Conservation (phyloP, 345 rosid species). For the Acer negundo region DNA sequence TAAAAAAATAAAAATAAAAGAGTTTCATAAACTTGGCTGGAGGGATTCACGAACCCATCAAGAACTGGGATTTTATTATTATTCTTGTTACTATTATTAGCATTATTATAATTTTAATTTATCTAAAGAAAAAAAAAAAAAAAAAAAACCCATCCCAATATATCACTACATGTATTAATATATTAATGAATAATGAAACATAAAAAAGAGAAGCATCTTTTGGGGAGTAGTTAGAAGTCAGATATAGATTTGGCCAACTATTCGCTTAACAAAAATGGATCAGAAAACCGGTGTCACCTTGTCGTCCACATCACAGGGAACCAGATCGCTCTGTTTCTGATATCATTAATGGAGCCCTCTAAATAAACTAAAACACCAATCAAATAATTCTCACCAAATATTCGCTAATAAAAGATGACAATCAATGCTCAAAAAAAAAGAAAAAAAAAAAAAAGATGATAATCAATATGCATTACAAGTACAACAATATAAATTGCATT, state of each 20-base stretch:
- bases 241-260: conserved; percentile 44
- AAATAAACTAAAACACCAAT: background rate
- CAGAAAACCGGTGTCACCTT: conserved; percentile 19
- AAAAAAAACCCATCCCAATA: no score
- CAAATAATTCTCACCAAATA: background rate
- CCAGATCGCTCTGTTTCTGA: conserved; percentile 15
- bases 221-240: conserved; percentile 39
- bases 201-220: conserved; percentile 19
- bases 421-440: no score
- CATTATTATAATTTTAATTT: background rate
- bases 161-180: background rate
- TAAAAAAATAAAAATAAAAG: no score
- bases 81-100: no score
- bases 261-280: conserved; percentile 1
- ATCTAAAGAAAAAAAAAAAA: background rate
- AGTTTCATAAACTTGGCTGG: background rate
- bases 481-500: background rate
- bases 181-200: background rate
- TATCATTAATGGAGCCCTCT: background rate
- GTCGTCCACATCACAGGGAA: conserved; percentile 20
- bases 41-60: background rate
- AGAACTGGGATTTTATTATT: background rate
- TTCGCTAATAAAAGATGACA: background rate
- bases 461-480: background rate
- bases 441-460: background rate